phyloP scores from a whole-genome alignment of 306 rosid genomes.

The Begonia loranthoides region DNA sequence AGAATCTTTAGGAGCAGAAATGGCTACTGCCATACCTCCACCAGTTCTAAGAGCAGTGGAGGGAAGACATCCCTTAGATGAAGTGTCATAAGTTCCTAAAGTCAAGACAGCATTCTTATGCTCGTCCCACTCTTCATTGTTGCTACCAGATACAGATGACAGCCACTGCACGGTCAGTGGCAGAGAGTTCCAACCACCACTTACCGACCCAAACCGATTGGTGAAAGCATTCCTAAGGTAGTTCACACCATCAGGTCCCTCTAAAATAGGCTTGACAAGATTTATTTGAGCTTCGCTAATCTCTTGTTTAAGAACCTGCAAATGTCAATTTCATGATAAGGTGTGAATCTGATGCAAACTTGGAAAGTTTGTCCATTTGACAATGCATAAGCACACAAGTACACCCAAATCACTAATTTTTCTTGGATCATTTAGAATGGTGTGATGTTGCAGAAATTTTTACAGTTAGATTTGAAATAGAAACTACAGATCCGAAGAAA shows the following conservation, averaged over 20 bases:
- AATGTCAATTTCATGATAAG: neutral
- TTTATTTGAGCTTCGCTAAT: constrained; percentile 78
- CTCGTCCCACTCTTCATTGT: constrained; percentile 83
- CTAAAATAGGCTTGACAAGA: constrained; percentile 62
- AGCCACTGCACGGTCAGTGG: constrained; percentile 61
- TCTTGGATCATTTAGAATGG: too few species aligned
- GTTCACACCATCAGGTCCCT: constrained; percentile 82
- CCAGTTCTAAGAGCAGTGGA: constrained; percentile 68
- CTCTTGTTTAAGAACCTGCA: constrained; percentile 74
- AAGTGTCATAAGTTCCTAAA: constrained; percentile 18
- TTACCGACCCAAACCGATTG: constrained; percentile 59
- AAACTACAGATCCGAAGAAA: too few species aligned
- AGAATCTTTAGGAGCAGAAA: constrained; percentile 18
- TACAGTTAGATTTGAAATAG: too few species aligned
- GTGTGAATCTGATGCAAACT: too few species aligned
- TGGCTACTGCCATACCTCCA: constrained; percentile 34
- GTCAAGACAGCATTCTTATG: constrained; percentile 28
- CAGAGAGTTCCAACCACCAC: constrained; percentile 43
- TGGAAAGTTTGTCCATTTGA: too few species aligned
- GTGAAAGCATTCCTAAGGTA: constrained; percentile 79
- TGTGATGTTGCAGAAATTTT: too few species aligned
- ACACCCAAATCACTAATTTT: too few species aligned
- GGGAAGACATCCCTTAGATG: constrained; percentile 57
- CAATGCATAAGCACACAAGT: too few species aligned
- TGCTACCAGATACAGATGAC: constrained; percentile 43